Conservation (phyloP, 495 filamentous ascomycete species). For the Daldinia concentrica region DNA sequence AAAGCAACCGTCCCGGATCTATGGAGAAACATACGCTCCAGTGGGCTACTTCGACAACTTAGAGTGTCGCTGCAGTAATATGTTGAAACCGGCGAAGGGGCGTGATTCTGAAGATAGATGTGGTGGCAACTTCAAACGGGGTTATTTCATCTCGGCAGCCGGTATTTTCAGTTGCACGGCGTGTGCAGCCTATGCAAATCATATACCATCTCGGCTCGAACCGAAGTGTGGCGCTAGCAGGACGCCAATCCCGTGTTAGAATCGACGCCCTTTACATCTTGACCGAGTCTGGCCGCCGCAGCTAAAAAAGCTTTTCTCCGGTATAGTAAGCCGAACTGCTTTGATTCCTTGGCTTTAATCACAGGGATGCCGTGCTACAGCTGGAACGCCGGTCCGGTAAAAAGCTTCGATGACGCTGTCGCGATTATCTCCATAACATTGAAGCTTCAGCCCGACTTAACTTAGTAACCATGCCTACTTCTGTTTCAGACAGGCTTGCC, state of each 20-base stretch:
- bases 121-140: neutral
- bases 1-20: conserved; percentile 1
- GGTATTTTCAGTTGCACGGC: conserved; percentile 23
- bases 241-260: neutral
- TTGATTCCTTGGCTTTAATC: conserved; percentile 17
- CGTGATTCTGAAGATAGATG: neutral
- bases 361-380: conserved; percentile 13
- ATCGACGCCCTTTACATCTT: neutral
- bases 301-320: neutral
- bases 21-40: neutral
- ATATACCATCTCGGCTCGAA: conserved; percentile 33
- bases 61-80: neutral
- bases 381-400: conserved; percentile 40
- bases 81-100: neutral
- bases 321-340: conserved; percentile 11
- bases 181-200: conserved; percentile 19
- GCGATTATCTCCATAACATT: neutral
- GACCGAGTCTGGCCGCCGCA: conserved; percentile 20
- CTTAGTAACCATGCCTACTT: neutral
- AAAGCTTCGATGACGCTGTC: conserved; percentile 1
- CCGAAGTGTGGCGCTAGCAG: conserved; percentile 23
- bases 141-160: conserved; percentile 6
- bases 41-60: neutral
- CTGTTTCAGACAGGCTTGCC: neutral
- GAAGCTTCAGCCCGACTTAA: neutral